phyloP scores from a whole-genome alignment of 768 basidiomycete species.

The Wakefieldia striispora region DNA sequence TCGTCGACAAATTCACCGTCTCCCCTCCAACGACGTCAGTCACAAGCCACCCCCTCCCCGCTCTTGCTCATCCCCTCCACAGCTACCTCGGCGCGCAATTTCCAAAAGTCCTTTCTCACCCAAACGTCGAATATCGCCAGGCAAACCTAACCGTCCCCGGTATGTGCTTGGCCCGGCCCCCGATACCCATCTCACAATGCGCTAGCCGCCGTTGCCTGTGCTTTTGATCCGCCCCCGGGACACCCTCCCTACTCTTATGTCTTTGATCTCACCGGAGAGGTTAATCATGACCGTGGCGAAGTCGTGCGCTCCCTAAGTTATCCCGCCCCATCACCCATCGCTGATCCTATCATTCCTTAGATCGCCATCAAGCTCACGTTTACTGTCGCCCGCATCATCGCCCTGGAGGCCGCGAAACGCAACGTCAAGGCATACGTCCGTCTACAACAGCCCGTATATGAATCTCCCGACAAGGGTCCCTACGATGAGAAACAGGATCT shows the following conservation, averaged over 20 bases:
- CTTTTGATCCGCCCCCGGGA: conserved; percentile 72
- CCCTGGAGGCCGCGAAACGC: conserved; percentile 74
- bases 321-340: background rate
- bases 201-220: conserved; percentile 62
- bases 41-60: conserved; percentile 6
- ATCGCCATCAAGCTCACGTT: conserved; percentile 79
- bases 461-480: conserved; percentile 61
- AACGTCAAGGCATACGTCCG: conserved; percentile 79
- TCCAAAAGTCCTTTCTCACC: conserved; percentile 61
- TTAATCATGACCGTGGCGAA: conserved; percentile 71
- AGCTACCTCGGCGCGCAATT: conserved; percentile 83
- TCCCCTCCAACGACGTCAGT: conserved; percentile 70
- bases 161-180: conserved; percentile 34
- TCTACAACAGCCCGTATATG: conserved; percentile 75
- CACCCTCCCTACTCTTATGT: conserved; percentile 72
- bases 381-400: conserved; percentile 64
- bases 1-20: conserved; percentile 75
- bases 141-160: conserved; percentile 74
- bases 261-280: conserved; percentile 84
- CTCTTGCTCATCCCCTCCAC: conserved; percentile 5
- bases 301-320: conserved; percentile 49
- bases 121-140: conserved; percentile 77
- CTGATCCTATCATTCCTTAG: conserved; percentile 36
- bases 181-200: conserved; percentile 12
- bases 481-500: conserved; percentile 73